Conservation (phyloP, 1,284 basidiomycete species). For the Leccinum angustisporum region DNA sequence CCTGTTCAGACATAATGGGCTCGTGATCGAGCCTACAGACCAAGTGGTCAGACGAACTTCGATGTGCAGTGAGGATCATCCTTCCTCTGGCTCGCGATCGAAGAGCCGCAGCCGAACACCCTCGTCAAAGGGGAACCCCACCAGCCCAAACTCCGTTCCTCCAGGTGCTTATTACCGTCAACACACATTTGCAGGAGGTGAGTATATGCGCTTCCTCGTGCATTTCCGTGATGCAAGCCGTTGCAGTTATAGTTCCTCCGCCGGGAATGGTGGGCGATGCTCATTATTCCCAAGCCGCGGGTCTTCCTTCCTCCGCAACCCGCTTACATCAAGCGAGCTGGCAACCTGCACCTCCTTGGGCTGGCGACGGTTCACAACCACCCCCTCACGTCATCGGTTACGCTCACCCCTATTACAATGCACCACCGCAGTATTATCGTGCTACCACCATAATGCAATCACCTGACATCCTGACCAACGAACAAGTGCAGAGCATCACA, state of each 20-base stretch:
- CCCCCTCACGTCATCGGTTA: conserved; percentile 38
- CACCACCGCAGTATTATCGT: conserved; percentile 51
- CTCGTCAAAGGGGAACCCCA: conserved; percentile 41
- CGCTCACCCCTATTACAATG: conserved; percentile 44
- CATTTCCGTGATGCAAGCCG: conserved; percentile 2
- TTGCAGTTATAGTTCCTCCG: conserved; percentile 29
- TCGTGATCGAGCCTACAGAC: conserved; percentile 57
- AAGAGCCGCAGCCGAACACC: conserved; percentile 52
- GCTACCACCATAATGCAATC: conserved; percentile 33
- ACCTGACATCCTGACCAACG: conserved; percentile 12
- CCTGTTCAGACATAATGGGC: conserved; percentile 57
- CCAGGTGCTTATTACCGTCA: conserved; percentile 57
- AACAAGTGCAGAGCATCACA: conserved; percentile 18
- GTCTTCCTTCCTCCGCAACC: conserved; percentile 53
- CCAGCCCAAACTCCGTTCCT: conserved; percentile 27
- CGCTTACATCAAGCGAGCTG: conserved; percentile 46
- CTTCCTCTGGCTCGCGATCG: conserved; percentile 45
- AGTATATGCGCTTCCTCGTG: conserved; percentile 6
- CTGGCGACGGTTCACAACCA: conserved; percentile 31
- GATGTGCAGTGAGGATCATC: conserved; percentile 38
- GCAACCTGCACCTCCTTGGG: conserved; percentile 39
- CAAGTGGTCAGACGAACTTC: conserved; percentile 32
- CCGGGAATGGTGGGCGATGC: conserved; percentile 35
- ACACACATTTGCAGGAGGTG: conserved; percentile 48
- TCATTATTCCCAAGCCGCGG: conserved; percentile 36